phyloP scores from a whole-genome alignment of 2,329 filamentous ascomycete species.

The Phaeosphaeriaceae sp. region DNA sequence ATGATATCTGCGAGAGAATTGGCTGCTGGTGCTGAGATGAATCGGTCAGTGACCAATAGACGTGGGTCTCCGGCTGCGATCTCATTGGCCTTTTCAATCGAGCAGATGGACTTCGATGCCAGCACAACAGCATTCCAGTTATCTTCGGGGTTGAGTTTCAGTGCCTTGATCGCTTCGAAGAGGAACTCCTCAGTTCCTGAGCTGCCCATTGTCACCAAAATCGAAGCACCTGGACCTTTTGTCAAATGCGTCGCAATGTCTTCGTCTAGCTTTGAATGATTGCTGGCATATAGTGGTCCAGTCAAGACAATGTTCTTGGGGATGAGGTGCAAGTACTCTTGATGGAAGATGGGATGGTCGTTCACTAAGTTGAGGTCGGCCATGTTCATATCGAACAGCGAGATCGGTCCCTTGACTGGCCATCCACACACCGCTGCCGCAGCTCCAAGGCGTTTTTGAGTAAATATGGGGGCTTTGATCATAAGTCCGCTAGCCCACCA shows the following conservation, averaged over 20 bases:
- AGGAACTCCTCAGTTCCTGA: constrained; percentile 40
- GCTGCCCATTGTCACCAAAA: constrained; percentile 41
- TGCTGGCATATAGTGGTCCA: constrained; percentile 35
- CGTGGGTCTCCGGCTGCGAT: constrained; percentile 32
- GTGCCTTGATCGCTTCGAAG: constrained; percentile 40
- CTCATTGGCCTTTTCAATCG: constrained; percentile 32
- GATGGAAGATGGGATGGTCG: constrained; percentile 41
- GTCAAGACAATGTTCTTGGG: constrained; percentile 41
- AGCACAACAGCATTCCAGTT: constrained; percentile 40
- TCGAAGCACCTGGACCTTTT: constrained; percentile 27
- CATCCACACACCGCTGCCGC: constrained; percentile 37
- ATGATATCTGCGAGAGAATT: constrained; percentile 37
- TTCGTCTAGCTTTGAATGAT: constrained; percentile 28
- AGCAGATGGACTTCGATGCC: constrained; percentile 40
- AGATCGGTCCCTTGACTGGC: constrained; percentile 38
- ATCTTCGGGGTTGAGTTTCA: constrained; percentile 30
- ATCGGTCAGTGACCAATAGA: constrained; percentile 38
- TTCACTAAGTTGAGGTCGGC: constrained; percentile 44
- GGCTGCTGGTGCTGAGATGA: constrained; percentile 38
- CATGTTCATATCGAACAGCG: constrained; percentile 45
- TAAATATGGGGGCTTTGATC: constrained; percentile 41
- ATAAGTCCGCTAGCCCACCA: constrained; percentile 36
- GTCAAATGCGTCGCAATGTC: constrained; percentile 37
- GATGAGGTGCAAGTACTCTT: constrained; percentile 36
- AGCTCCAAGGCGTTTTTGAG: constrained; percentile 38